Percentiles rank a stretch among this genome's conserved stretches.
phyloP scores from a whole-genome alignment of 495 filamentous ascomycete species.

The Achaetomiella virescens region DNA sequence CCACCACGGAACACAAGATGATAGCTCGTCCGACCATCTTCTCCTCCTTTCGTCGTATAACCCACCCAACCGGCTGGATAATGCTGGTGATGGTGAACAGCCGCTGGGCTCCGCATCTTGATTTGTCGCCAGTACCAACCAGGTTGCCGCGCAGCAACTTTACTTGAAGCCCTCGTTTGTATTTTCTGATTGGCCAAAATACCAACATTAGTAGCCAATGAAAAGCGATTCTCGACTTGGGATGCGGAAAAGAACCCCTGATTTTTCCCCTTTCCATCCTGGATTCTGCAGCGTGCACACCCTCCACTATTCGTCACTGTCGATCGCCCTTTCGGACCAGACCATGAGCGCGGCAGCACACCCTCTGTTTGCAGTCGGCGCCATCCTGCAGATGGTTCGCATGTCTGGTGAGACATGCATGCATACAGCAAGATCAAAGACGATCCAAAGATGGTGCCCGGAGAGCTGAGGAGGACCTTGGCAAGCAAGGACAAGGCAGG shows the following conservation, averaged over 20 bases:
- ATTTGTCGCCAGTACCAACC: conserved; percentile 21
- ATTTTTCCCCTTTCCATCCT: background rate
- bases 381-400: conserved; percentile 21
- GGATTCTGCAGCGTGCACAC: background rate
- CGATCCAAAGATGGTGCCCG: background rate
- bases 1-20: background rate
- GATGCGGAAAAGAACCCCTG: background rate
- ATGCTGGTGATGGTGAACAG: conserved; percentile 12
- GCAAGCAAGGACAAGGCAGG: too few relatives aligned
- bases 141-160: conserved; percentile 6
- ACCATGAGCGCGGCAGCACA: conserved; percentile 4
- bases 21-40: background rate
- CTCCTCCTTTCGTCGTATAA: background rate
- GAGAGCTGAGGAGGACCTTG: too few relatives aligned
- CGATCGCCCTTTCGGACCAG: background rate
- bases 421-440: conserved; percentile 11
- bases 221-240: background rate
- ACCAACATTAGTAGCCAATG: conserved; percentile 22
- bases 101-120: conserved; percentile 5
- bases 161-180: background rate
- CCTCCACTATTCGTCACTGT: background rate
- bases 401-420: conserved; percentile 21
- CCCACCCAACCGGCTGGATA: background rate
- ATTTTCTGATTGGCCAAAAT: conserved; percentile 26
- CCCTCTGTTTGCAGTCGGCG: conserved; percentile 11